Conservation (phyloP, 306 rosid genomes). For the Chamaecrista fasciculata region DNA sequence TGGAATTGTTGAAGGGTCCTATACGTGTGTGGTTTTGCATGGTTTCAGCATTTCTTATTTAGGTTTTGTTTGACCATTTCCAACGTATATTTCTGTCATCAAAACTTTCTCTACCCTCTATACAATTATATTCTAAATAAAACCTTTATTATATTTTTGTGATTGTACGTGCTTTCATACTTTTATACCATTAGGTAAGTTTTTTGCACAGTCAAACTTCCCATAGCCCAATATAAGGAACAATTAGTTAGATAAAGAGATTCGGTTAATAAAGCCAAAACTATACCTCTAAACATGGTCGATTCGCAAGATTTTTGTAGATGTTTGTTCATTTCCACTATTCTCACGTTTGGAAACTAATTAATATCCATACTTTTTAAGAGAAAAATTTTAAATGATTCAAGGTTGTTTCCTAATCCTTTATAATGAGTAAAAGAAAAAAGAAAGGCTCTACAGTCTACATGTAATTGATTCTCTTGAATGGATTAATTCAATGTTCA, state of each 20-base stretch:
- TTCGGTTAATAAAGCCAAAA: no score
- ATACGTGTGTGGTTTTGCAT: constrained; percentile 30
- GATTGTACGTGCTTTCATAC: no score
- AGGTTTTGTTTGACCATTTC: not conserved
- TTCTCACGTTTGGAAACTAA: not conserved
- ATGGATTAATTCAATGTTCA: not conserved
- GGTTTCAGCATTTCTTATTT: constrained; percentile 13
- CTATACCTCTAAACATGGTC: no score
- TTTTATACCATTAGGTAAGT: no score
- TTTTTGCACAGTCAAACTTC: no score
- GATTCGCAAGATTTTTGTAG: no score
- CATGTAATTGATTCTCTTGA: not conserved
- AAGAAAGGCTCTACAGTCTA: no score
- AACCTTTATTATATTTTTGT: no score
- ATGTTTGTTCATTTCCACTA: no score
- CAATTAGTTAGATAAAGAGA: no score
- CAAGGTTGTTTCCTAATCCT: not conserved
- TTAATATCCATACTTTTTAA: not conserved
- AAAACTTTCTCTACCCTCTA: not conserved
- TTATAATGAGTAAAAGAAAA: no score
- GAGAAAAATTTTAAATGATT: not conserved
- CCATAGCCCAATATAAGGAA: no score
- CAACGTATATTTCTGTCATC: not conserved
- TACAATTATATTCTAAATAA: not conserved
- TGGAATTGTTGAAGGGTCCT: not conserved